Evolutionary conservation across 129 eudicot genomes (phyloP).

Genomic region (Dittrichia graveolens): DNA sequence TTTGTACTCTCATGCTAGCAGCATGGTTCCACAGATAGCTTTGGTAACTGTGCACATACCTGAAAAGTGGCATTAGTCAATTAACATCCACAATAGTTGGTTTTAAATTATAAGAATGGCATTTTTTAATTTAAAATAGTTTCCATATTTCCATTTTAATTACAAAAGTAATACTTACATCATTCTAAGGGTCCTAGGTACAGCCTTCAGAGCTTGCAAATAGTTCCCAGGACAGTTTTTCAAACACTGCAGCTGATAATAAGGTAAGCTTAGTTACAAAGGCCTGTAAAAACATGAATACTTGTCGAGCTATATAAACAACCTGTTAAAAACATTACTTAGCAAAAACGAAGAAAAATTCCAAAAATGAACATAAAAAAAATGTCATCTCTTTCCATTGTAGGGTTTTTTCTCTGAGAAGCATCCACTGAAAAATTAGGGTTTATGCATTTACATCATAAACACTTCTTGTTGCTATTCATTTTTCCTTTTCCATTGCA

Average conservation of each 20-base stretch:
- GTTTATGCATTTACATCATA: slow-evolving; percentile 17
- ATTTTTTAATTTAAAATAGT: background rate
- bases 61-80: slow-evolving; percentile 32
- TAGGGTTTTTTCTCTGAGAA: background rate
- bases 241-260: slow-evolving; percentile 73
- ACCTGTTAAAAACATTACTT: background rate
- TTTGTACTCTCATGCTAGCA: slow-evolving; percentile 82
- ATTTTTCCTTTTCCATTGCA: background rate
- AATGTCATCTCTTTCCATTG: background rate
- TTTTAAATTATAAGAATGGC: background rate
- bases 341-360: background rate
- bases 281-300: background rate
- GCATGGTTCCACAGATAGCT: slow-evolving; percentile 95
- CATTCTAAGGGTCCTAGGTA: slow-evolving; percentile 97
- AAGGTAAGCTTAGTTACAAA: slow-evolving; percentile 27
- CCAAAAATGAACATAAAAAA: background rate
- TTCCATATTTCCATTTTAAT: background rate
- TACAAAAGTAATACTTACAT: slow-evolving; percentile 58
- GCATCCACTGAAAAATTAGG: slow-evolving; percentile 1
- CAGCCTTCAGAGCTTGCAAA: slow-evolving; percentile 75
- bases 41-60: slow-evolving; percentile 93
- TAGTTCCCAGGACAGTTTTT: slow-evolving; percentile 83
- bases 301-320: slow-evolving; percentile 8
- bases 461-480: background rate
- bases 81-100: background rate